Evolutionary conservation across 441 rosid genomes (phyloP).

Genomic region (Adansonia madagascariensis): DNA sequence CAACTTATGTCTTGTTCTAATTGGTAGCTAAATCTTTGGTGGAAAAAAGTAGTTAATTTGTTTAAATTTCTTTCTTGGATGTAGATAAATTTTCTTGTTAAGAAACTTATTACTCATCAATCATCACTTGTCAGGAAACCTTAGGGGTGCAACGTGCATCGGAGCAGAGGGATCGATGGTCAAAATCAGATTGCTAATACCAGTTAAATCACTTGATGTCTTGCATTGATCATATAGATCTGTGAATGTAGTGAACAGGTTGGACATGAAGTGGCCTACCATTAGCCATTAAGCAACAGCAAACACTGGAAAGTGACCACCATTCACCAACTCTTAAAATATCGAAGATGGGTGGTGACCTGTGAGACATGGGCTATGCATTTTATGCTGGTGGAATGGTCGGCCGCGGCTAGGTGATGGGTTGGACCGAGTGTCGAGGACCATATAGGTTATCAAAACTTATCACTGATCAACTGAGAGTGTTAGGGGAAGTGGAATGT

Average conservation of each 20-base stretch:
- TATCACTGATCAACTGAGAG: background rate
- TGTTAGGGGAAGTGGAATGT: background rate
- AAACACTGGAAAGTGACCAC: background rate
- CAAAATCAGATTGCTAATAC: background rate
- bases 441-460: background rate
- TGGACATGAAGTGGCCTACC: background rate
- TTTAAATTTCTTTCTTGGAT: background rate
- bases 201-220: background rate
- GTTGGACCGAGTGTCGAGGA: background rate
- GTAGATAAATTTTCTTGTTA: background rate
- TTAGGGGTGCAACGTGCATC: background rate
- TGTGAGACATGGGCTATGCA: background rate
- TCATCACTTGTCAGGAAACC: background rate
- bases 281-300: background rate
- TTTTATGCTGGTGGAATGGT: background rate
- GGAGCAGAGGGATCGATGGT: background rate
- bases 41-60: background rate
- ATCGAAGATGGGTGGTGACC: background rate
- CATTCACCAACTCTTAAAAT: background rate
- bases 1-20: background rate
- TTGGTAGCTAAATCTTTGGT: background rate
- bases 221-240: background rate
- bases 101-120: background rate
- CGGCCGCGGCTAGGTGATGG: background rate
- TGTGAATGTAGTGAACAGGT: background rate